phyloP scores from a whole-genome alignment of 2,329 filamentous ascomycete species.

The Trichoderma lentiforme region DNA sequence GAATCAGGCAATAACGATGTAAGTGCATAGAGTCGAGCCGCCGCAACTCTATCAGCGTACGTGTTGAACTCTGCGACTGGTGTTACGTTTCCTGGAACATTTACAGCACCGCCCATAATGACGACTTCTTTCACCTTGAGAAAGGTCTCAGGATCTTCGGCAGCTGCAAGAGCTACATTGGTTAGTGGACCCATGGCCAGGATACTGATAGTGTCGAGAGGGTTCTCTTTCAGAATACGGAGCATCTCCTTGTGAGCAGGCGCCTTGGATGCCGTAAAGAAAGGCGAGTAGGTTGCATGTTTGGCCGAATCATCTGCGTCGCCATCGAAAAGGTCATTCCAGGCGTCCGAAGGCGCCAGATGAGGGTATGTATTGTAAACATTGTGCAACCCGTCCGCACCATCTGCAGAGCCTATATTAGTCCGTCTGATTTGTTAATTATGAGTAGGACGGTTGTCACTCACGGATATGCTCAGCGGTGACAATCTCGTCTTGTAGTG shows the following conservation, averaged over 20 bases:
- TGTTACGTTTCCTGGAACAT: not conserved
- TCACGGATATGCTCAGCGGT: not conserved
- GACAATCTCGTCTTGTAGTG: not conserved
- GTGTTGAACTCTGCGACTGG: not conserved
- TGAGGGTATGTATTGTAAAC: not conserved
- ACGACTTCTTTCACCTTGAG: not conserved
- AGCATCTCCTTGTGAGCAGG: not conserved
- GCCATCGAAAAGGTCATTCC: not conserved
- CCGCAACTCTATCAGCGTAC: not conserved
- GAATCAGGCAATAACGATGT: not conserved
- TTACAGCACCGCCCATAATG: not conserved
- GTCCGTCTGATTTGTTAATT: not conserved
- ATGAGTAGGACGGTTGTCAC: not conserved
- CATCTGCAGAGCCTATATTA: not conserved
- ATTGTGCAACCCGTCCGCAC: not conserved
- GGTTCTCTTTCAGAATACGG: not conserved
- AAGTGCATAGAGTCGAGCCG: not conserved
- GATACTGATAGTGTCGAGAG: not conserved
- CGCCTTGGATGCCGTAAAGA: not conserved
- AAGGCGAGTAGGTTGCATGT: not conserved
- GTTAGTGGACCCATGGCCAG: not conserved
- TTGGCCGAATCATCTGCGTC: not conserved
- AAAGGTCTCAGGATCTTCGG: not conserved
- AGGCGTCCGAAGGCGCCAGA: not conserved
- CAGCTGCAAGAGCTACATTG: not conserved